phyloP scores from a whole-genome alignment of 495 filamentous ascomycete species.

The Penicillium chermesinum region DNA sequence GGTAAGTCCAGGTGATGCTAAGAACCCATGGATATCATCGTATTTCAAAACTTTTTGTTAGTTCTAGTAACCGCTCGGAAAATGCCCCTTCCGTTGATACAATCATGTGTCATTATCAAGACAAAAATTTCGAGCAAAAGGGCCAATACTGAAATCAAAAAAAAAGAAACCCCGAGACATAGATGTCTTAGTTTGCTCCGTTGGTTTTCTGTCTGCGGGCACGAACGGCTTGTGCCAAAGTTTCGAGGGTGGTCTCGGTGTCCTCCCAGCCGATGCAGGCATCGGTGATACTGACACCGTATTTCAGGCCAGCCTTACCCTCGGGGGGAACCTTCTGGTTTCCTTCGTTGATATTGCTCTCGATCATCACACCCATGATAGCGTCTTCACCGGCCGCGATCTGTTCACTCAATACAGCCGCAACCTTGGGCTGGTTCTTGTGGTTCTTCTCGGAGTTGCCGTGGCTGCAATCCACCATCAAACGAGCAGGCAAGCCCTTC shows the following conservation, averaged over 20 bases:
- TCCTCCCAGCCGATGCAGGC: constrained; percentile 95
- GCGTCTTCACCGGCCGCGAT: constrained; percentile 74
- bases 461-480: constrained; percentile 99
- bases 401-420: constrained; percentile 73
- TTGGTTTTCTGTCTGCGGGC: constrained; percentile 34
- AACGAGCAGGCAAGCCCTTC: constrained; percentile 60
- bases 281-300: constrained; percentile 96
- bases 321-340: constrained; percentile 89
- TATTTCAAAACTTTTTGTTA: constrained; percentile 14
- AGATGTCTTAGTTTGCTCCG: constrained; percentile 18
- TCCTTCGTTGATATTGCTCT: constrained; percentile 92
- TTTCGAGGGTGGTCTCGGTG: constrained; percentile 75
- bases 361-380: constrained; percentile 99
- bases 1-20: too few species aligned
- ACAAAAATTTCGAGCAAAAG: constrained; percentile 6
- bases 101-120: constrained; percentile 9
- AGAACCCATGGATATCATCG: not conserved
- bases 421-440: constrained; percentile 96
- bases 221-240: constrained; percentile 76
- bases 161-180: not conserved
- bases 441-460: constrained; percentile 96
- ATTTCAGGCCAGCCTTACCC: constrained; percentile 83
- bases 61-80: constrained; percentile 10
- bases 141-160: not conserved
- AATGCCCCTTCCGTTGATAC: constrained; percentile 8